Conservation (phyloP, 768 basidiomycete species). For the Dentipellis sp. region DNA sequence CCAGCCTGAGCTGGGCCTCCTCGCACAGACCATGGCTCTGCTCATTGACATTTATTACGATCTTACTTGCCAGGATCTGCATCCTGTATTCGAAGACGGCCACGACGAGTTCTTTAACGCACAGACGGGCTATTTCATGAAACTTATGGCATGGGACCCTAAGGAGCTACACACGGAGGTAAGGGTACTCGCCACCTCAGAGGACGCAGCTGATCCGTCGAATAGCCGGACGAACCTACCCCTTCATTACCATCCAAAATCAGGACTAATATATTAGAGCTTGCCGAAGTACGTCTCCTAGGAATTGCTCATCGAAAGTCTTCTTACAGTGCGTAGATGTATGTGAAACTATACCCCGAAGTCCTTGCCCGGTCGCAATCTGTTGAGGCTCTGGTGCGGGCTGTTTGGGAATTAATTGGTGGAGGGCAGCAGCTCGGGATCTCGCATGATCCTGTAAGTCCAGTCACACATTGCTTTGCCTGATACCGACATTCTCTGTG, state of each 20-base stretch:
- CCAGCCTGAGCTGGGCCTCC: conserved; percentile 32
- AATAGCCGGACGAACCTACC: conserved; percentile 67
- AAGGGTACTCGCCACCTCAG: conserved; percentile 15
- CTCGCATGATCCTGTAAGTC: conserved; percentile 62
- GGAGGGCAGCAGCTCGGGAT: conserved; percentile 58
- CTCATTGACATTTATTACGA: conserved; percentile 88
- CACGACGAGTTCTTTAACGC: conserved; percentile 76
- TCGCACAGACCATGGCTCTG: conserved; percentile 70
- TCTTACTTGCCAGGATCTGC: conserved; percentile 90
- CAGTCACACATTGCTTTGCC: not conserved
- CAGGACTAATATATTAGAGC: conserved; percentile 85
- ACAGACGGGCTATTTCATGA: conserved; percentile 62
- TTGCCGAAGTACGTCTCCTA: conserved; percentile 60
- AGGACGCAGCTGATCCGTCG: conserved; percentile 3
- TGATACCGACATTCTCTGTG: not conserved
- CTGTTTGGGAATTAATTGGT: conserved; percentile 86
- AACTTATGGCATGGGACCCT: conserved; percentile 76
- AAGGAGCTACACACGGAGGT: conserved; percentile 62
- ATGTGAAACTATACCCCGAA: conserved; percentile 77
- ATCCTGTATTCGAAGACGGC: conserved; percentile 87
- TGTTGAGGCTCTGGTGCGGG: conserved; percentile 68
- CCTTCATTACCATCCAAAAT: conserved; percentile 86
- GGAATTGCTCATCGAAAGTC: not conserved
- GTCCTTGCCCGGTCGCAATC: conserved; percentile 55
- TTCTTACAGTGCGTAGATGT: conserved; percentile 37